These are phyloP conservation scores for Pseudogymnoascus sp. DNA, from an alignment of 2,329 filamentous ascomycete species.

Conservation along the genomic window DNA sequence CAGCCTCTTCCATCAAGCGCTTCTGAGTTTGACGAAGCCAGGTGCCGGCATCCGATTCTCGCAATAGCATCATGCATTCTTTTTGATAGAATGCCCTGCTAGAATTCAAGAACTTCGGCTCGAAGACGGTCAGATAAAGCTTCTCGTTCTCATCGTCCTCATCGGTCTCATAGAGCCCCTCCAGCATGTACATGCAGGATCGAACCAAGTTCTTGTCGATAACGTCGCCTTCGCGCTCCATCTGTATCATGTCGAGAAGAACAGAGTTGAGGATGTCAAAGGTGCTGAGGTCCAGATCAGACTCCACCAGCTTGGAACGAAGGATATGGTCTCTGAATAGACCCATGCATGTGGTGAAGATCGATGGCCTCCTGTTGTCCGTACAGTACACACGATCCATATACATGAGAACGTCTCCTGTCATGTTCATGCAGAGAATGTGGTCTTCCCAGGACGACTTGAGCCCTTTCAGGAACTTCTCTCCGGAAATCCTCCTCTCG, in stretches of 20 bases:
- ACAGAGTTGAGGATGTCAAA: slow-evolving; percentile 72
- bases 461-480: slow-evolving; percentile 70
- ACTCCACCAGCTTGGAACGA: slow-evolving; percentile 43
- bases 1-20: slow-evolving; percentile 71
- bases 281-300: slow-evolving; percentile 43
- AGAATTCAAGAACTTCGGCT: slow-evolving; percentile 64
- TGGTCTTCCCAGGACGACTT: slow-evolving; percentile 81
- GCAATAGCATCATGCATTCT: slow-evolving; percentile 68
- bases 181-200: slow-evolving; percentile 82
- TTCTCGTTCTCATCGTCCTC: slow-evolving; percentile 70
- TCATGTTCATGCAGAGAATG: slow-evolving; percentile 91
- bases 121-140: slow-evolving; percentile 77
- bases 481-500: slow-evolving; percentile 71
- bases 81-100: slow-evolving; percentile 66
- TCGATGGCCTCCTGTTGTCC: slow-evolving; percentile 65
- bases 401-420: slow-evolving; percentile 94
- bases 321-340: slow-evolving; percentile 84
- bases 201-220: slow-evolving; percentile 79
- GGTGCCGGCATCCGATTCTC: slow-evolving; percentile 68
- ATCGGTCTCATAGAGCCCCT: slow-evolving; percentile 74
- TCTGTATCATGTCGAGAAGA: slow-evolving; percentile 80
- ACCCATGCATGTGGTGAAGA: slow-evolving; percentile 77
- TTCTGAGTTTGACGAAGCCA: slow-evolving; percentile 72
- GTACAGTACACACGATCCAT: slow-evolving; percentile 80
- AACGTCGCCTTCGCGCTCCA: slow-evolving; percentile 84